Base-by-base conservation (phyloP, 768 basidiomycete genomes). In the Pleurotus sapidus region DNA sequence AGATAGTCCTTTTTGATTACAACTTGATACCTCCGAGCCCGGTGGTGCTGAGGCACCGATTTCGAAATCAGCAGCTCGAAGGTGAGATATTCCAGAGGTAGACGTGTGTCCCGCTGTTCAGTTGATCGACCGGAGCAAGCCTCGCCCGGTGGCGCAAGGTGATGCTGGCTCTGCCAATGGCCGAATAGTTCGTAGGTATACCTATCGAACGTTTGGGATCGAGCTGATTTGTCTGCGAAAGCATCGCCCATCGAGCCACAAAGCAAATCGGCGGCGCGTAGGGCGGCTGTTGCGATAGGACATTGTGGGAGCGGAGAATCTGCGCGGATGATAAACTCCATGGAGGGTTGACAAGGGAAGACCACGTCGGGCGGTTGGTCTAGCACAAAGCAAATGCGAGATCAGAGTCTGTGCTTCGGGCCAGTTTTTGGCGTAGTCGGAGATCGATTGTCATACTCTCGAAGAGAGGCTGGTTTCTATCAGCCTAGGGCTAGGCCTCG, bases 231-330 rank as follows among this genome's bases (percentile, higher is more conserved):
- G 38, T 40, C 18, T 17, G 14, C 15, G 23, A 17, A 53, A n/a
- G 39, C 51, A 24, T 40, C 51, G 51, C 51, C 51, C 51, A 53
- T 53, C 15, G 51, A 53, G 17, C 14, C 51, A 39, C 51, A 53
- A 30, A 53, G 51, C 17, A 5, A 18, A 37, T 15, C 2, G 37
- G 51, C 51, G 9, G 51, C 39, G 18, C 15, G 38, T 6, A 15
- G 27, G 9, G 51, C 51, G 12, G 39, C 7, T n/a, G n/a, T 40
- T 11, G 37, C 51, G 18, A 39, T 5, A 18, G 20, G 15, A 24
- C 15, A n/a, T 3, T 11, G 17, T 17, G 51, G 51, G 15, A 53
- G 51, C 14, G 51, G 20, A 24, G 17, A 9, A 14, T 53, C 51
- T 6, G 39, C 38, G 7, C 40, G 30, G 15, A 53, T 24, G 38